These are phyloP conservation scores for Clarireedia hainanense DNA, from an alignment of 2,329 filamentous ascomycete genomes.

Conservation along the genomic window DNA sequence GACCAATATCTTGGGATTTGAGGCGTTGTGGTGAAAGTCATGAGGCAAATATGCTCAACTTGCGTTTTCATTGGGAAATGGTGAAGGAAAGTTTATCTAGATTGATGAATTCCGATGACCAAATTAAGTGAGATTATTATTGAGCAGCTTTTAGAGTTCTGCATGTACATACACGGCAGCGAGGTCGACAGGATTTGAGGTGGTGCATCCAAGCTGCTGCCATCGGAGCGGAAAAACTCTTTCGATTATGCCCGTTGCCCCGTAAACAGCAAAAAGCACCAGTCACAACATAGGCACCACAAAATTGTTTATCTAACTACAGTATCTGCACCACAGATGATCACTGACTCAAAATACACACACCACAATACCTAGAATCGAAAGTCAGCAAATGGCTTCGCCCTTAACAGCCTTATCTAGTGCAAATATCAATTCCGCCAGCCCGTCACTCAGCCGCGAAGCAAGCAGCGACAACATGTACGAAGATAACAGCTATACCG, in stretches of 20 bases:
- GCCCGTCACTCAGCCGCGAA: constrained; percentile 10
- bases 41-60: no score
- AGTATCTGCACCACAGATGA: constrained; percentile 4
- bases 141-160: neutral
- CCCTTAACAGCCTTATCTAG: constrained; percentile 7
- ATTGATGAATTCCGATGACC: neutral
- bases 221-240: neutral
- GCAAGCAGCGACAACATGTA: constrained; percentile 16
- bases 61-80: neutral
- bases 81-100: neutral
- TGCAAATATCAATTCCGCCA: constrained; percentile 11
- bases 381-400: constrained; percentile 9
- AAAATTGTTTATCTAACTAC: constrained; percentile 7
- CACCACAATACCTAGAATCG: neutral
- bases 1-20: no score
- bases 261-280: constrained; percentile 5
- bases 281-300: neutral
- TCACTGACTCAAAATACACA: constrained; percentile 6
- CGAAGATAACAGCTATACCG: constrained; percentile 21
- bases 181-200: no score
- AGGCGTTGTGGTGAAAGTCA: no score
- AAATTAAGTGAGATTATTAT: neutral
- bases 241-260: constrained; percentile 5
- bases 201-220: no score
- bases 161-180: no score